phyloP scores from a whole-genome alignment of 2,329 filamentous ascomycete species.

The Ophiostoma himal-ulmi region DNA sequence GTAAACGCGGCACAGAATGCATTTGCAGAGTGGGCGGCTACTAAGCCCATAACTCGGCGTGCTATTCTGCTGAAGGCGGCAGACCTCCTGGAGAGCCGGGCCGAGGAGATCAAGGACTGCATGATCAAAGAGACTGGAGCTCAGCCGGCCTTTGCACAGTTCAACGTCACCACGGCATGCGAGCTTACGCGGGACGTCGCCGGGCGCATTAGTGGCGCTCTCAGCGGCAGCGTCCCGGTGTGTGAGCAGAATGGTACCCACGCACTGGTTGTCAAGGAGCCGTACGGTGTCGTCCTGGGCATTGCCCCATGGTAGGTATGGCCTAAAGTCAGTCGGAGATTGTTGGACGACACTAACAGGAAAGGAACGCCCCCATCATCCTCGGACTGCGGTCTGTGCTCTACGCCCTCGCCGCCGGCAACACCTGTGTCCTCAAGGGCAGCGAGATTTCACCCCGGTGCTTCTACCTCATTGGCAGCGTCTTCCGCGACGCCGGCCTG shows the following conservation, averaged over 20 bases:
- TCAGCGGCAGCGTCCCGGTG: conserved; percentile 11
- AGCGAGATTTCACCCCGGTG: conserved; percentile 62
- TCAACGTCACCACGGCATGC: conserved; percentile 34
- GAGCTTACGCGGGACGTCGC: conserved; percentile 39
- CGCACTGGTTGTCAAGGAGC: conserved; percentile 66
- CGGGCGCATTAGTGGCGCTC: conserved; percentile 32
- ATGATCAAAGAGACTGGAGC: conserved; percentile 49
- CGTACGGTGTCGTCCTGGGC: conserved; percentile 70
- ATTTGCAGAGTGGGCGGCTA: conserved; percentile 62
- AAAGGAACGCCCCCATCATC: conserved; percentile 53
- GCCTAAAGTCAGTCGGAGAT: not conserved
- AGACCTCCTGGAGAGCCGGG: conserved; percentile 54
- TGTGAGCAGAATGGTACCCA: conserved; percentile 2
- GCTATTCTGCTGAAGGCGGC: conserved; percentile 65
- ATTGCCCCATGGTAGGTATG: conserved; percentile 66
- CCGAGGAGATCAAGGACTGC: conserved; percentile 55
- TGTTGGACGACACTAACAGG: not conserved
- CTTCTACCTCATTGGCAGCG: conserved; percentile 55
- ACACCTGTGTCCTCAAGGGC: conserved; percentile 68
- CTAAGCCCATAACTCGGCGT: conserved; percentile 55
- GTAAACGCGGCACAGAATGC: conserved; percentile 53
- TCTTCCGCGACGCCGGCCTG: conserved; percentile 68
- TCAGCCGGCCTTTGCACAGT: conserved; percentile 36
- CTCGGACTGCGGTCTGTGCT: conserved; percentile 50
- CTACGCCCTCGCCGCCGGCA: conserved; percentile 68